Conservation (phyloP, 2,329 filamentous ascomycete species). For the Ilyonectria sp. region DNA sequence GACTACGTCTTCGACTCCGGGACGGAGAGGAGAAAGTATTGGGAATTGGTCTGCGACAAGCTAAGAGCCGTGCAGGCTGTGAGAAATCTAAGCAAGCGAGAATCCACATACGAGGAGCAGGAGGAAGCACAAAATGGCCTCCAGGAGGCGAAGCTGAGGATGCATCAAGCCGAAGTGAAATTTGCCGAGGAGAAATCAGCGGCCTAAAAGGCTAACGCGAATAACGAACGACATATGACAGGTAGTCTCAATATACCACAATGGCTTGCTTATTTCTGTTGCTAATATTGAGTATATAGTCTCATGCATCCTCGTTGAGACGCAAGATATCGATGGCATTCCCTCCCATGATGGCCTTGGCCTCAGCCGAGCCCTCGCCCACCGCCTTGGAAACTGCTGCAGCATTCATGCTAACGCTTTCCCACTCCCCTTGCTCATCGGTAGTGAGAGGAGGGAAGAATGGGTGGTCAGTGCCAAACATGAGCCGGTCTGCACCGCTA, state of each 20-base stretch:
- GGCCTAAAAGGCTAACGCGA: conserved; percentile 27
- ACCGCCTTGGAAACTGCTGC: conserved; percentile 69
- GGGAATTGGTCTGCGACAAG: conserved; percentile 60
- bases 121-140: conserved; percentile 50
- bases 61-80: conserved; percentile 57
- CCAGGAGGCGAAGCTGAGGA: conserved; percentile 51
- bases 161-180: conserved; percentile 56
- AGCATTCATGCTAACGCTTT: conserved; percentile 72
- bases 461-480: conserved; percentile 88
- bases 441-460: conserved; percentile 84
- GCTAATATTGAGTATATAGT: conserved; percentile 40
- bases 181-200: conserved; percentile 50
- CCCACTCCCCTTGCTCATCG: conserved; percentile 76
- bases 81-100: conserved; percentile 50
- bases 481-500: conserved; percentile 76
- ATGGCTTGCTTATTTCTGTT: conserved; percentile 32
- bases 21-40: conserved; percentile 53
- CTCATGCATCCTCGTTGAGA: conserved; percentile 46
- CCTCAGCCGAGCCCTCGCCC: conserved; percentile 60
- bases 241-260: conserved; percentile 41
- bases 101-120: conserved; percentile 46
- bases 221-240: conserved; percentile 28
- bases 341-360: conserved; percentile 70
- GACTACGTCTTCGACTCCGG: conserved; percentile 52
- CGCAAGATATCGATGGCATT: conserved; percentile 71